These are phyloP conservation scores for Penicillium herquei DNA, from an alignment of 495 filamentous ascomycete species.

Conservation along the genomic window DNA sequence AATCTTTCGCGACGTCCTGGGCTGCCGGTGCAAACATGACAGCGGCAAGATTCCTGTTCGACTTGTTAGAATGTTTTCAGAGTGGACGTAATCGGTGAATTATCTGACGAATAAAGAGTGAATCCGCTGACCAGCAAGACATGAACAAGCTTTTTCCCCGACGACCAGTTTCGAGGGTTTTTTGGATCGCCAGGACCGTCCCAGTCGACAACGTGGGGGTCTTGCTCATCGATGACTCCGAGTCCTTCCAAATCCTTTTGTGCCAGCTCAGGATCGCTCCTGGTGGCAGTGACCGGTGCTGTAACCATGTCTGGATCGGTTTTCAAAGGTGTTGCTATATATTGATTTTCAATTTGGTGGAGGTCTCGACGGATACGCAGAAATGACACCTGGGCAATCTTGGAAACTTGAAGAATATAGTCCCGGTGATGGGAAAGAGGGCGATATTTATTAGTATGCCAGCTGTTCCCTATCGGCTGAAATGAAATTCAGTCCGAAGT, in stretches of 20 bases:
- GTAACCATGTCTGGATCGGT: neutral
- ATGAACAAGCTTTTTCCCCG: neutral
- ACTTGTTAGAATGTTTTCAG: neutral
- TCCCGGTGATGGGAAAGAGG: too few relatives aligned
- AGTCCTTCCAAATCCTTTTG: too few relatives aligned
- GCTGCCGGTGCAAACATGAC: constrained; percentile 2
- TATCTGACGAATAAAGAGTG: neutral
- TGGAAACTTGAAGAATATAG: neutral
- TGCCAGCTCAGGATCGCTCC: neutral
- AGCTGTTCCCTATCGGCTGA: too few relatives aligned
- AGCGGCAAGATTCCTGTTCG: constrained; percentile 2
- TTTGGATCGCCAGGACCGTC: constrained; percentile 1
- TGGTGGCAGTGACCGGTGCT: neutral
- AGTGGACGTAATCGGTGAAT: too few relatives aligned
- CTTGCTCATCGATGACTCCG: neutral
- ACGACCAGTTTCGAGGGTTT: constrained; percentile 3
- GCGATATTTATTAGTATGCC: too few relatives aligned
- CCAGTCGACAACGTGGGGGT: neutral
- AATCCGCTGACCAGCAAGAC: neutral
- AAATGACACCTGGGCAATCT: too few relatives aligned
- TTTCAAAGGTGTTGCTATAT: neutral
- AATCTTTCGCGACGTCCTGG: neutral
- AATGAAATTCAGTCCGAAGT: too few relatives aligned
- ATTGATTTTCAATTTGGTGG: neutral
- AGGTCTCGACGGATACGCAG: too few relatives aligned